Base-by-base conservation (phyloP, 2,329 filamentous ascomycete species). In the Gaeumannomyces tritici region DNA sequence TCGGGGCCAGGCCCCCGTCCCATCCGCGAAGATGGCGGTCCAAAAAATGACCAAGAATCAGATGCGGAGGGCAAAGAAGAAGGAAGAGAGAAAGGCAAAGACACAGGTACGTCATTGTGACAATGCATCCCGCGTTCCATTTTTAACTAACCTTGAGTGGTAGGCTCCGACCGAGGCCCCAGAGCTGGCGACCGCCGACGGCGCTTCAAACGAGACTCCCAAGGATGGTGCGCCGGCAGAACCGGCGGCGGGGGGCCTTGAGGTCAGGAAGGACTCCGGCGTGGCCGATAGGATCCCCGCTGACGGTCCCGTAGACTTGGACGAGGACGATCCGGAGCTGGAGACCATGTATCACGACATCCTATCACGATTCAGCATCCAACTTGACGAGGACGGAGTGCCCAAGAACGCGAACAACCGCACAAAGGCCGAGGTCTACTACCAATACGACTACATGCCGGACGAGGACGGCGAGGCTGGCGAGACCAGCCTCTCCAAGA, bases 31-130 rank as follows among this genome's bases (percentile, higher is more conserved):
- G 72, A 88, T 88, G 85, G 84, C 83, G 70, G 74, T 79, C 67
- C 75, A 81, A 68, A 96, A 93, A 79, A 87, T 89, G 80, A 92
- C 89, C 74, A 98, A 97, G 81, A 97, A 97, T 77, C 91, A 96
- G 77, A 88, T 93, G 80, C 86, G 92, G 74, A 87, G 93, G 74
- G 90, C 91, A 59, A 93, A 93, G 81, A 96, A 95, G 84, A 97
- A 96, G 87, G 89, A 91, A 70, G 86, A 91, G 73, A 96, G 96
- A 79, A 87, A 87, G 70, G 76, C 84, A 67, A 77, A 82, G 61
- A 77, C 83, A 73, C 78, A 86, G 69, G 84, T 85, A 62, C 59
- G 70, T 64, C 26, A 18, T n/a, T 4, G 42, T 18, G 15, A 47
- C 18, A 18, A 6, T n/a, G 42, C 42, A 18, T 9, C 42, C 4